phyloP scores from a whole-genome alignment of 2,329 filamentous ascomycete species.

The Botryotinia narcissicola region DNA sequence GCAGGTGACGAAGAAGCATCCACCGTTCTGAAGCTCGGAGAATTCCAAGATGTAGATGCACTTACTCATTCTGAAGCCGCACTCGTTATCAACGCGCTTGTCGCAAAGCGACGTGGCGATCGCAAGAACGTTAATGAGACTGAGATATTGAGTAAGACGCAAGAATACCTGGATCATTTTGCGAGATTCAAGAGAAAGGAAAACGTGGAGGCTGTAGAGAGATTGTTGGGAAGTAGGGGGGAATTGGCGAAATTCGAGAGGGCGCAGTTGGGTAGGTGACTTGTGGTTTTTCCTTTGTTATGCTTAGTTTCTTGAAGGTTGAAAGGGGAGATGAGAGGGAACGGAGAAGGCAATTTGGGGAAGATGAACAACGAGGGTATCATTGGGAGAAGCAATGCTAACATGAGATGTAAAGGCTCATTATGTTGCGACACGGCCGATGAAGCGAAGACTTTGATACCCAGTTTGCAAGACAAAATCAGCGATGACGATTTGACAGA shows the following conservation, averaged over 20 bases:
- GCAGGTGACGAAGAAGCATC: constrained; percentile 87
- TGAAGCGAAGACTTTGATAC: constrained; percentile 94
- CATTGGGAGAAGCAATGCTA: neutral
- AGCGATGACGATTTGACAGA: constrained; percentile 84
- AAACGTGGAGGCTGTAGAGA: constrained; percentile 91
- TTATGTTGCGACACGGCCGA: constrained; percentile 90
- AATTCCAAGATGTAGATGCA: constrained; percentile 89
- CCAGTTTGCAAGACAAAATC: constrained; percentile 85
- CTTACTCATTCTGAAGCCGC: constrained; percentile 90
- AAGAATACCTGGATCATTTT: constrained; percentile 92
- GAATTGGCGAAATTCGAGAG: constrained; percentile 90
- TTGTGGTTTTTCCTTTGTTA: constrained; percentile 35
- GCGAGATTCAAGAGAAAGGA: constrained; percentile 94
- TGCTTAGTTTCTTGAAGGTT: constrained; percentile 5
- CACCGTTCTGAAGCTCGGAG: constrained; percentile 78
- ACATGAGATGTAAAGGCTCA: constrained; percentile 55
- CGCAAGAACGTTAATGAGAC: constrained; percentile 81
- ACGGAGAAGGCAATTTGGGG: neutral
- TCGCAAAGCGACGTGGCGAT: constrained; percentile 74
- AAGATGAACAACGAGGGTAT: neutral
- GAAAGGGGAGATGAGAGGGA: neutral
- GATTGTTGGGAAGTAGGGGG: constrained; percentile 74
- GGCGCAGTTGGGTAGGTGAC: constrained; percentile 73
- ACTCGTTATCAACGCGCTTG: constrained; percentile 85
- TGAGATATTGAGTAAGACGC: constrained; percentile 81